Base-by-base conservation (phyloP, 176 grass and related monocot genomes). In the Oryza meyeriana region DNA sequence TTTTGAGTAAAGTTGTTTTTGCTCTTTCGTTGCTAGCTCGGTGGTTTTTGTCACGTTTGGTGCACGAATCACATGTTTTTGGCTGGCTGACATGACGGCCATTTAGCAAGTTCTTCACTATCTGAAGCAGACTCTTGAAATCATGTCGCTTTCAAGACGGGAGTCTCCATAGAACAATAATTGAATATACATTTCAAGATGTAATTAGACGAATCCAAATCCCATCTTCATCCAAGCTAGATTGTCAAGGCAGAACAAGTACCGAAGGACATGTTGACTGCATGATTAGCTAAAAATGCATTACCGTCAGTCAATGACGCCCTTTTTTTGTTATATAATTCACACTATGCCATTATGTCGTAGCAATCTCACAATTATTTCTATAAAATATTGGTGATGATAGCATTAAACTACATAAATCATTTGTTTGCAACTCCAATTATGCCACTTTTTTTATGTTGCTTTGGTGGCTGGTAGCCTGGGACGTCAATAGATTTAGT, bases 321-420 rank as follows among this genome's bases (percentile, higher is more conserved):
- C 32, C 55, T 55, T 16, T 55, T 55, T 55, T n/a, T 39, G 38
- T 16, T 39, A 29, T 6, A 40, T 44, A 40, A 66, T 61, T 33
- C 10, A 12, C 5, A 22, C 26, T 47, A 78, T 28, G 22, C 38
- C 40, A 26, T n/a, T 57, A 25, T 22, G 14, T 8, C 30, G 26
- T 22, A 20, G 16, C n/a, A 77, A 61, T 50, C 24, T 72, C 22
- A 17, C 33, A 66, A 81, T 69, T 44, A 69, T 86, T 39, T 82
- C 13, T 48, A 18, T 1, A 52, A 28, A 29, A 39, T 66, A 63
- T 32, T 66, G 39, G 57, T 27, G 10, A 18, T n/a, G 52, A 24
- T 82, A 41, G 24, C 40, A 48, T 71, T 38, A 25, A 16, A 41
- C 32, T 34, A 12, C 40, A 29, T 62, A 12, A 50, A 35, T 26